These are phyloP conservation scores for Boehmeria nivea DNA, from an alignment of 306 rosid genomes.

Conservation along the genomic window DNA sequence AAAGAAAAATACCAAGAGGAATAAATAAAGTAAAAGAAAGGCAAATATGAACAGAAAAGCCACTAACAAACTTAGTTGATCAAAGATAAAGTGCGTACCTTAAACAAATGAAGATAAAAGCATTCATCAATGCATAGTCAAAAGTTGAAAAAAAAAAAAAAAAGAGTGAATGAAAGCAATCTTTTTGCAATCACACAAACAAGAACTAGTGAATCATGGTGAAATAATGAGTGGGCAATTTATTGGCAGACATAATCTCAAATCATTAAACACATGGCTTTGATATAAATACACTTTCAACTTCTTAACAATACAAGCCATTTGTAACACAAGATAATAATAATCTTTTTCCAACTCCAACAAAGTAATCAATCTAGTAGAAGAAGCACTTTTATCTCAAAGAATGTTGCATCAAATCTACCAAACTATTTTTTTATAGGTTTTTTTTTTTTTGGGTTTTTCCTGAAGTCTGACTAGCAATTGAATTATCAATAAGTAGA, in stretches of 20 bases:
- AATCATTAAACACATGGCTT: conserved; percentile 7
- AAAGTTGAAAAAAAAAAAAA: not conserved
- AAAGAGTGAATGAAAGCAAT: not conserved
- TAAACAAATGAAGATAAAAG: too few species aligned
- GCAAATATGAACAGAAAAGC: too few species aligned
- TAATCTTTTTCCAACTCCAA: conserved; percentile 3
- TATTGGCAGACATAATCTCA: conserved; percentile 16
- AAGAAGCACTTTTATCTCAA: conserved; percentile 41
- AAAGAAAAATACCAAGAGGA: too few species aligned
- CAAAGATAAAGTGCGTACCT: too few species aligned
- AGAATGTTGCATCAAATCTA: conserved; percentile 44
- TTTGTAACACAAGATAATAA: too few species aligned
- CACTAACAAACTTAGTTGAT: too few species aligned
- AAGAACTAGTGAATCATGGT: not conserved
- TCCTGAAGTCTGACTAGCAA: conserved; percentile 42
- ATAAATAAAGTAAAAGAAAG: too few species aligned
- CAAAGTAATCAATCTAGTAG: conserved; percentile 11
- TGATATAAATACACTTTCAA: conserved; percentile 3
- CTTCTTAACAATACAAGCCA: too few species aligned
- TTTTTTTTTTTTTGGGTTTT: conserved; percentile 19
- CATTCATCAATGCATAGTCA: not conserved
- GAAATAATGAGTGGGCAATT: conserved; percentile 9
- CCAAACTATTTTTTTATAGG: conserved; percentile 22
- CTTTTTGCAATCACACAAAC: not conserved
- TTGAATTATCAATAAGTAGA: conserved; percentile 23